Base-by-base conservation (phyloP, 2,329 filamentous ascomycete genomes). In the Fusarium tricinctum region DNA sequence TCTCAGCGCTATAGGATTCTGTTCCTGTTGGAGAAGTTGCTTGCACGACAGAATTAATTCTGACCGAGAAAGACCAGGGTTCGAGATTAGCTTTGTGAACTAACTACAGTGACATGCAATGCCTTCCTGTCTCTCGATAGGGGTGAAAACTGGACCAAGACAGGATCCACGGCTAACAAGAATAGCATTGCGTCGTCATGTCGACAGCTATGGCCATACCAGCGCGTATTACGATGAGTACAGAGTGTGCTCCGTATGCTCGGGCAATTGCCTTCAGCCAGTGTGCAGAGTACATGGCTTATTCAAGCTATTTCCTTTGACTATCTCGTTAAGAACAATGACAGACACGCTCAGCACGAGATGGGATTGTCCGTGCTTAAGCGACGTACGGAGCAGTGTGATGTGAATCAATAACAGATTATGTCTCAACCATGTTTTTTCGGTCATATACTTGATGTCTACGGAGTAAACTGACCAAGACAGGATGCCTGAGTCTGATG, bases 141-240 rank as follows among this genome's bases (percentile, higher is more conserved):
- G 52, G 51, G 51, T 30, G 39, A 46, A 59, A 58, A 45, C 26
- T 50, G 30, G 46, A 58, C 20, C 40, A 59, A 64, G 46, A 52
- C 51, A 64, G 30, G 47, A 26, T 48, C 52, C 61, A 64, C 51
- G 26, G 20, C 55, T 59, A 26, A 46, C 23, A 40, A 53, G 53
- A 53, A 65, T 47, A 65, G 60, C 20, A 58, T 64, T 33, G 30
- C 60, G 62, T 65, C 62, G 46, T 54, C 62, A 65, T 35, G 39
- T 66, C 62, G 61, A 65, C 60, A 43, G 33, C 47, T 60, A 44
- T 35, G 45, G 20, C 46, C 51, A 57, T 64, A 50, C 59, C 59
- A 51, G 59, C 35, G 45, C 32, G 45, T 42, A 30, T 14, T 58
- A 51, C 40, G 32, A 35, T 30, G 28, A 13, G 28, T 28, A 23